Evolutionary conservation across 2,329 filamentous ascomycete genomes (phyloP).

Genomic region (Sporothrix protearum): DNA sequence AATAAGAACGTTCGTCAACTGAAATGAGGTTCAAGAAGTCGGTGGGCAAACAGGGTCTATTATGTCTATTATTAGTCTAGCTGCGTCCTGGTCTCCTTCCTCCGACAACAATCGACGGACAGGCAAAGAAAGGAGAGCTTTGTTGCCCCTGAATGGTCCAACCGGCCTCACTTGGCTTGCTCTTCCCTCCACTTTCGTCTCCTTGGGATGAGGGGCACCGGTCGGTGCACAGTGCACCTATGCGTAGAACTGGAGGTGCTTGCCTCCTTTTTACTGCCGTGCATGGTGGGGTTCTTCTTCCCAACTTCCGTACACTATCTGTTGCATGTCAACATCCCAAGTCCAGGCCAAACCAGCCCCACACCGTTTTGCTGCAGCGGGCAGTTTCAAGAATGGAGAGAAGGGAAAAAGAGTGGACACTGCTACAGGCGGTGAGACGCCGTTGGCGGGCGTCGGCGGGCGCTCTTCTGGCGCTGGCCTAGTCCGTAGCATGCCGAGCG

Average conservation of each 20-base stretch:
- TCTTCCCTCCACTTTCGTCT: slow-evolving; percentile 4
- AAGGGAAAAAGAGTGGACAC: neutral
- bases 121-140: neutral
- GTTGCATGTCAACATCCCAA: neutral
- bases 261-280: neutral
- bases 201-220: neutral
- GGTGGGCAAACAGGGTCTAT: slow-evolving; percentile 14
- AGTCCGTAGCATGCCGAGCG: neutral
- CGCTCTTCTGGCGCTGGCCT: neutral
- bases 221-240: neutral
- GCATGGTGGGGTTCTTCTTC: neutral
- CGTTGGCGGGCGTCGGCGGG: neutral
- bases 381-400: neutral
- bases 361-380: slow-evolving; percentile 1
- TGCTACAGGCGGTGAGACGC: neutral
- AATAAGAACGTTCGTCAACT: neutral
- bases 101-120: neutral
- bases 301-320: neutral
- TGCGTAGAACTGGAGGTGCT: neutral
- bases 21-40: neutral
- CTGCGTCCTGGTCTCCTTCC: neutral
- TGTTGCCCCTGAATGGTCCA: slow-evolving; percentile 1
- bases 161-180: neutral
- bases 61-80: slow-evolving; percentile 10
- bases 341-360: neutral